phyloP scores from a whole-genome alignment of 176 grass and related monocot genomes.

The Oryza glaberrima region DNA sequence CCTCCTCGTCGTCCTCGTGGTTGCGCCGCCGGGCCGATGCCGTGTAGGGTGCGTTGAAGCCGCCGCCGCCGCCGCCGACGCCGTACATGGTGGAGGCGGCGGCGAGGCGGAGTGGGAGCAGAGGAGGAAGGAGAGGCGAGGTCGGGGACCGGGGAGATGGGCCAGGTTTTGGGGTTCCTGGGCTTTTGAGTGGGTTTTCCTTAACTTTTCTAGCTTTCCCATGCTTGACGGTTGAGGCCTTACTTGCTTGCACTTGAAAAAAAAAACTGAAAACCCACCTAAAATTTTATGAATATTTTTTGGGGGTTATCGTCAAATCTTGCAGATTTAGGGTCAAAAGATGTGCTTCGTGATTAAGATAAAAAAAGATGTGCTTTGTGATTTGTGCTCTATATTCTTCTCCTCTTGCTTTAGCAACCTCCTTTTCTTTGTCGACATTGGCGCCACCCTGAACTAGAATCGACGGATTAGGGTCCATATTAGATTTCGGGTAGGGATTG shows the following conservation, averaged over 20 bases:
- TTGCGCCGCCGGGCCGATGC: slow-evolving; percentile 32
- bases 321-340: too few species aligned
- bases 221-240: background rate
- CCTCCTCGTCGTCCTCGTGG: slow-evolving; percentile 54
- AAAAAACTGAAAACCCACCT: too few species aligned
- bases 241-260: background rate
- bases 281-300: background rate
- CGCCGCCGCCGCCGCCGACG: slow-evolving; percentile 36
- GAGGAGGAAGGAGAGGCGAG: slow-evolving; percentile 11
- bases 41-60: slow-evolving; percentile 45
- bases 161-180: slow-evolving; percentile 26
- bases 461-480: too few species aligned
- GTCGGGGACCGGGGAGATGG: slow-evolving; percentile 44
- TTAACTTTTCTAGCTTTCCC: background rate
- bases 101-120: background rate
- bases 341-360: too few species aligned
- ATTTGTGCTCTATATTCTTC: too few species aligned
- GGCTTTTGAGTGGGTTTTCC: slow-evolving; percentile 7
- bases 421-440: too few species aligned
- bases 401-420: too few species aligned
- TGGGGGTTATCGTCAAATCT: too few species aligned
- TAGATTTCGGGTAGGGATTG: too few species aligned
- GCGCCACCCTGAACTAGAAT: too few species aligned
- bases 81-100: slow-evolving; percentile 44
- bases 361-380: too few species aligned